Evolutionary conservation across 768 basidiomycete species (phyloP).

Genomic region (Suillus occidentalis): DNA sequence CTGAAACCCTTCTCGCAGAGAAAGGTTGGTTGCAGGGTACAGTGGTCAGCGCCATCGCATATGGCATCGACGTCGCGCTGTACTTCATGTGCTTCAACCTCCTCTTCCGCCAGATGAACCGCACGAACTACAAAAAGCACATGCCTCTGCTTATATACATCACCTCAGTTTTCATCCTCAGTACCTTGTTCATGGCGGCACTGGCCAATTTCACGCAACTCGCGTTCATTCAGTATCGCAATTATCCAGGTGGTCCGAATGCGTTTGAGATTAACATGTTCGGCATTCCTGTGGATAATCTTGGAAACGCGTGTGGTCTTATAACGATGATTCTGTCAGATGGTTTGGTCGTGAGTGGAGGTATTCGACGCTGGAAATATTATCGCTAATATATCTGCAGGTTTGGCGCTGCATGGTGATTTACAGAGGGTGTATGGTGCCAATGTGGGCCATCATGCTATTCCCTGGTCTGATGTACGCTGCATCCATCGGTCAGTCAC

Average conservation of each 20-base stretch:
- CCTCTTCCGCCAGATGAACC: neutral
- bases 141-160: constrained; percentile 6
- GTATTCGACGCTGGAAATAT: neutral
- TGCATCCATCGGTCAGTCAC: constrained; percentile 2
- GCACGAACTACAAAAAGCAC: neutral
- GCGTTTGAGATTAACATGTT: constrained; percentile 23
- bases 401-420: constrained; percentile 6
- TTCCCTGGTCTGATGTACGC: neutral
- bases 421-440: neutral
- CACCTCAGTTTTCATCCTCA: constrained; percentile 14
- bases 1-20: neutral
- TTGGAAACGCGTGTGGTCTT: constrained; percentile 15
- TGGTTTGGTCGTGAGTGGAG: constrained; percentile 15
- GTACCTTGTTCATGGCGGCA: constrained; percentile 20
- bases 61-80: constrained; percentile 15
- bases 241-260: constrained; percentile 33
- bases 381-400: neutral
- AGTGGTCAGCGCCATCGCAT: constrained; percentile 12
- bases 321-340: constrained; percentile 19
- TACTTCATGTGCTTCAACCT: constrained; percentile 5
- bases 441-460: neutral
- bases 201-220: constrained; percentile 25
- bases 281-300: constrained; percentile 18
- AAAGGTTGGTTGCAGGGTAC: constrained; percentile 1
- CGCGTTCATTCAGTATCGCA: constrained; percentile 32